Conservation (phyloP, 2,329 filamentous ascomycete species). For the Shiraia bambusicola region DNA sequence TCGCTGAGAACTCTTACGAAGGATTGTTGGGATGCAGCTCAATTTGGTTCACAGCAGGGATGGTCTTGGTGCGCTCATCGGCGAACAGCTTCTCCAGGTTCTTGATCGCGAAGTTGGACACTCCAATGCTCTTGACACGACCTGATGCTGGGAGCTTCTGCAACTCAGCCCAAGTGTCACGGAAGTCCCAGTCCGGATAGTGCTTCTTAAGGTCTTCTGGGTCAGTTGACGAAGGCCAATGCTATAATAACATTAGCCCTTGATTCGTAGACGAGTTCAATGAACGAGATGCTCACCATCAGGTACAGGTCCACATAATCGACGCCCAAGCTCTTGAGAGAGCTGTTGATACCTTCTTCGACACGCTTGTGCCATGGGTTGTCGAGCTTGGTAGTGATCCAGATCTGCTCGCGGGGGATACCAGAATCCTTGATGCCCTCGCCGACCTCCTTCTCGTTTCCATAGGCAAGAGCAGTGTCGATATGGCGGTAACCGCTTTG, state of each 20-base stretch:
- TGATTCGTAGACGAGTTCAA: not conserved
- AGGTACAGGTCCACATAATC: slow-evolving; percentile 71
- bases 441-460: slow-evolving; percentile 75
- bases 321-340: slow-evolving; percentile 62
- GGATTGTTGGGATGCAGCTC: slow-evolving; percentile 81
- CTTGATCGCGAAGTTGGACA: slow-evolving; percentile 81
- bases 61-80: slow-evolving; percentile 63
- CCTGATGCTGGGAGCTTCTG: slow-evolving; percentile 68
- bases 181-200: slow-evolving; percentile 76
- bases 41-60: slow-evolving; percentile 75
- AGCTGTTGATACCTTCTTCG: slow-evolving; percentile 60
- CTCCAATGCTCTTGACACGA: slow-evolving; percentile 78
- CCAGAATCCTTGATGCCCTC: slow-evolving; percentile 67
- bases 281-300: slow-evolving; percentile 47
- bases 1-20: slow-evolving; percentile 45
- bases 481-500: slow-evolving; percentile 72
- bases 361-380: slow-evolving; percentile 71
- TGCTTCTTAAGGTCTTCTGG: slow-evolving; percentile 66
- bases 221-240: slow-evolving; percentile 66
- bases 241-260: slow-evolving; percentile 20
- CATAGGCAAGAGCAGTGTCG: slow-evolving; percentile 75
- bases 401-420: slow-evolving; percentile 67
- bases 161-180: slow-evolving; percentile 75
- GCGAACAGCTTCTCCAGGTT: slow-evolving; percentile 74
- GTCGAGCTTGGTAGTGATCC: slow-evolving; percentile 79